These are phyloP conservation scores for Blumeria hordei DNA, from an alignment of 2,329 filamentous ascomycete genomes.

Conservation along the genomic window DNA sequence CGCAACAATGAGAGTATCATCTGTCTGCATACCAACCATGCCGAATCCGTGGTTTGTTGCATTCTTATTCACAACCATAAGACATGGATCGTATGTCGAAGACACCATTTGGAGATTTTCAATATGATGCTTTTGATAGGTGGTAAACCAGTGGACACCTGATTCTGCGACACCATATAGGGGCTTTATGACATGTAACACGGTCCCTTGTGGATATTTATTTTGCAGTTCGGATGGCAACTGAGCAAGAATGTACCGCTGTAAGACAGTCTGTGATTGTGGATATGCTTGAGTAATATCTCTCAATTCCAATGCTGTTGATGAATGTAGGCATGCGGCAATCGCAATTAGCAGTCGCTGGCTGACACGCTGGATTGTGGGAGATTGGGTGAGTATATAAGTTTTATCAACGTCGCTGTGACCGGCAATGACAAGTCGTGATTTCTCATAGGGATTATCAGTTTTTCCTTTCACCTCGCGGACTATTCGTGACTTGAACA, in stretches of 20 bases:
- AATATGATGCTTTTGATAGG: background rate
- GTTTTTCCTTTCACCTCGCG: background rate
- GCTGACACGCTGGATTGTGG: background rate
- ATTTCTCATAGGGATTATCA: background rate
- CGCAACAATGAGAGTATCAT: constrained; percentile 1
- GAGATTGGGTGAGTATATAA: background rate
- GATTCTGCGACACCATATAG: background rate
- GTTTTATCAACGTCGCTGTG: background rate
- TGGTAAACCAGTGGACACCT: background rate
- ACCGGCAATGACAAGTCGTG: background rate
- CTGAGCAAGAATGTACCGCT: background rate
- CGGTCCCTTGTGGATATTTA: background rate
- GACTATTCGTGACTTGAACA: background rate
- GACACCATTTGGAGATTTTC: background rate
- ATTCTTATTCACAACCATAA: background rate
- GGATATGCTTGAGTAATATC: background rate
- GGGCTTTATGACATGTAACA: background rate
- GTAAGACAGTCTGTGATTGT: background rate
- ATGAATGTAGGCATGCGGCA: background rate
- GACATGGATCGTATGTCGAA: constrained; percentile 2
- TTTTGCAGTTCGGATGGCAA: background rate
- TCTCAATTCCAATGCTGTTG: background rate
- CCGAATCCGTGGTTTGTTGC: background rate
- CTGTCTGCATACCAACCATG: constrained; percentile 3
- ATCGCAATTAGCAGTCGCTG: background rate